Base-by-base conservation (phyloP, 495 filamentous ascomycete species). In the Penicillium ochrochloron region DNA sequence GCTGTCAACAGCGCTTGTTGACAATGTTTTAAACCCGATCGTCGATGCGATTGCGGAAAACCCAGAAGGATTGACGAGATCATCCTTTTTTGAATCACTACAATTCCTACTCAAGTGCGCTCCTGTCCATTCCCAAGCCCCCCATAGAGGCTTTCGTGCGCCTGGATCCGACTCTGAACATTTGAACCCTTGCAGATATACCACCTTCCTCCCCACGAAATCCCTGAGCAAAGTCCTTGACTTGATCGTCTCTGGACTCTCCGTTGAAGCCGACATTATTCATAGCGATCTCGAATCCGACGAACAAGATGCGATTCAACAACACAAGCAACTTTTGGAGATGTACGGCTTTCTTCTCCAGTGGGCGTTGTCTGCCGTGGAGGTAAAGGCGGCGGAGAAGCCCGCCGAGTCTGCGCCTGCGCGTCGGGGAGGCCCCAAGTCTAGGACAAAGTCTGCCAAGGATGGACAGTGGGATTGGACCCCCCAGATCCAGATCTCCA, bases 71-170 rank as follows among this genome's bases (percentile, higher is more conserved):
- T 89, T 99, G 56, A 88, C 86, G 46, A 88, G 86, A 75, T 84
- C 88, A 66, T 86, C 87, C 11, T 84, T 87, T 60, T 92, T 97
- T 76, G 96, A 99, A 80, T 94, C 94, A 42, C 78, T 99, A 57
- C 94, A 97, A 71, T 96, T 97, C 72, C 80, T 99, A 41, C 83
- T 99, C 78, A 99, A 99, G 95, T 99, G 89, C 83, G 92, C 86
- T 73, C 86, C 87, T 82, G 86, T 80, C 76, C 86, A 83, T 79
- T 81, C 80, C 79, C 70, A 66, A 66, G 69, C 77, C 66, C 68
- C 64, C 70, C 46, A 57, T 59, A 73, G 84, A 70, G 73, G 73
- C 59, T 66, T 71, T 70, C 73, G 68, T 68, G 67, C 74, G 64
- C 57, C 64, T 76, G 76, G 78, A 69, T 74, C 75, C 79, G 79